A percentile compares a stretch with the other conserved stretches of the same genome.
Evolutionary conservation across 2,329 filamentous ascomycete genomes (phyloP).

Genomic region (Phialophora expanda): DNA sequence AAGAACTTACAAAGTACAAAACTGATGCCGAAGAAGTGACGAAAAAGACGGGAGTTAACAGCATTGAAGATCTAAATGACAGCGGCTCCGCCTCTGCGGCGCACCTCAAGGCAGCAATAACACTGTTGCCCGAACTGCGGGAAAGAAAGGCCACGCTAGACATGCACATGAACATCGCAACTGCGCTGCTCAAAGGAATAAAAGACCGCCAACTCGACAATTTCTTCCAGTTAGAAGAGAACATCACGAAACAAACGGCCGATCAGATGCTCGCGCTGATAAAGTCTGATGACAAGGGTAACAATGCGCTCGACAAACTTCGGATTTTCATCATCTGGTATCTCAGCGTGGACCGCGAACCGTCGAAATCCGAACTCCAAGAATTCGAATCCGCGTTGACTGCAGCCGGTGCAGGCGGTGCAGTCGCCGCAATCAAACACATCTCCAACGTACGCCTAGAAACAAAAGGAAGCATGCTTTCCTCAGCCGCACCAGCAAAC

Average conservation of each 20-base stretch:
- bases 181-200: slow-evolving; percentile 78
- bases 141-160: slow-evolving; percentile 92
- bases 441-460: slow-evolving; percentile 90
- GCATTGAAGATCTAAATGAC: slow-evolving; percentile 90
- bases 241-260: slow-evolving; percentile 88
- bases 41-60: slow-evolving; percentile 90
- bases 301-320: slow-evolving; percentile 84
- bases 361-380: slow-evolving; percentile 79
- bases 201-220: slow-evolving; percentile 95
- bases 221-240: slow-evolving; percentile 94
- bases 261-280: slow-evolving; percentile 85
- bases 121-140: slow-evolving; percentile 84
- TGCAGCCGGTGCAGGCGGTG: slow-evolving; percentile 70
- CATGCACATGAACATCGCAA: slow-evolving; percentile 99
- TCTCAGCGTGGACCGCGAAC: slow-evolving; percentile 87
- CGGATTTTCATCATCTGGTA: slow-evolving; percentile 97
- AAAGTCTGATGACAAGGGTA: slow-evolving; percentile 80
- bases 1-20: slow-evolving; percentile 91
- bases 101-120: slow-evolving; percentile 95
- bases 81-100: slow-evolving; percentile 80
- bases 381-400: slow-evolving; percentile 84
- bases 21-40: slow-evolving; percentile 94
- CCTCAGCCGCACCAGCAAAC: slow-evolving; percentile 72
- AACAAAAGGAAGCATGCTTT: slow-evolving; percentile 97
- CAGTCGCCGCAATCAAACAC: slow-evolving; percentile 76